phyloP scores from a whole-genome alignment of 129 eudicot species.

The Silybum marianum region DNA sequence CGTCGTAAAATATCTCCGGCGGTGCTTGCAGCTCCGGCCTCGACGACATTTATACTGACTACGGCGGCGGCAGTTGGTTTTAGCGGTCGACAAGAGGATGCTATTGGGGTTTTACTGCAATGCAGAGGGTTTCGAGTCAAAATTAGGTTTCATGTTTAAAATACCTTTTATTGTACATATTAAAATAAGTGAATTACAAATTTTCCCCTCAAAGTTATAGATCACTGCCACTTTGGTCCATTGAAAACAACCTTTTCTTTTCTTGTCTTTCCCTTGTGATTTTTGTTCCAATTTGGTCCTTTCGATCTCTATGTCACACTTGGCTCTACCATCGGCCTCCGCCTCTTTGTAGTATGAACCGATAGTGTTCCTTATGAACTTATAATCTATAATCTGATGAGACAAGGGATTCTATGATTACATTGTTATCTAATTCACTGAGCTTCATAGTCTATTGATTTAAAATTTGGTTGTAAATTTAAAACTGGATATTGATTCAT shows the following conservation, averaged over 20 bases:
- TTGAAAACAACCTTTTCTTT: neutral
- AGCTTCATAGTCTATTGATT: too few relatives aligned
- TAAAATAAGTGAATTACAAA: neutral
- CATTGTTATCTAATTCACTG: too few relatives aligned
- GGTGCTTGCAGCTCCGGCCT: slow-evolving; percentile 97
- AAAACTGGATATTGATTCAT: too few relatives aligned
- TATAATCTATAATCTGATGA: too few relatives aligned
- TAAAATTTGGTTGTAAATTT: too few relatives aligned
- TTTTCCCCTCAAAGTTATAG: neutral
- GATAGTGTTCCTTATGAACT: too few relatives aligned
- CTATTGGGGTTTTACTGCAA: slow-evolving; percentile 21
- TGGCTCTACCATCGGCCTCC: neutral
- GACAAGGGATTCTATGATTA: too few relatives aligned
- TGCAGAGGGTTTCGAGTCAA: slow-evolving; percentile 2
- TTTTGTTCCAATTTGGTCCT: neutral
- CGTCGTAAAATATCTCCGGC: slow-evolving; percentile 94
- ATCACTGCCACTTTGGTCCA: neutral
- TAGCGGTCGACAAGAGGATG: neutral
- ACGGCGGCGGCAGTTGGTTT: slow-evolving; percentile 10
- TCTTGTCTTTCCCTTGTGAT: neutral
- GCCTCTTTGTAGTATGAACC: too few relatives aligned
- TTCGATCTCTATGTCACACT: neutral
- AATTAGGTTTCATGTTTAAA: slow-evolving; percentile 18
- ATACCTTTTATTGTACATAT: neutral
- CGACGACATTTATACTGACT: slow-evolving; percentile 46